Evolutionary conservation across 306 rosid genomes (phyloP), one percentile per base, ranked within the genome.

Genomic region (Rubus parviflorus): DNA sequence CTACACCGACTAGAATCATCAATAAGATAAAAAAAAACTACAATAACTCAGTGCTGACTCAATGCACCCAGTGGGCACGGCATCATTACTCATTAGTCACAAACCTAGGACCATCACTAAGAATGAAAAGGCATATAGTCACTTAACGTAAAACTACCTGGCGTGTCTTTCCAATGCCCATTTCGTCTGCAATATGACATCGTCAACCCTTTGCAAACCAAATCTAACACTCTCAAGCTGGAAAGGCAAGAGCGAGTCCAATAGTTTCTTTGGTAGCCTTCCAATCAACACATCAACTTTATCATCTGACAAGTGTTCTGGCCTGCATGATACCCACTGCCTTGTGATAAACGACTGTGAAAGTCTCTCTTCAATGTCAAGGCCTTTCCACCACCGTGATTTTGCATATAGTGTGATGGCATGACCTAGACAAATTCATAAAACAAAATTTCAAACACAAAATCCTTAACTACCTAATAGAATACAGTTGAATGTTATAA

Each of bases 161-260:
- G 16, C 92, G 88, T 41, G 97, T 95, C 76, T 95, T 95, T 45
- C 98, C 98, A 20, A 95, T 96, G 52, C 97, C 97, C 98, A 95
- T 95, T 42, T 95, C 97, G 64, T 95, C 98, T 0, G 97, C 97
- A 75, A 95, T 95, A 61, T 92, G 97, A 86, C 97, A 92, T 11
- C 98, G 83, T 1, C 88, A 96, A n/a, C 98, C 80, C 97, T 89
- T 66, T 84, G 86, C 84, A 95, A 81, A 22, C 96, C 92, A 66
- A 90, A 95, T 79, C 87, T 85, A 72, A 95, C 46, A 5, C 98
- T 97, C 48, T 92, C 98, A 42, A 81, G 76, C 70, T 92, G 98
- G 81, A 95, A 95, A 82, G 97, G 97, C 80, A 95, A 79, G 80
- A 92, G 83, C 0, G 79, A 76, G 51, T 86, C 77, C n/a, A 85